phyloP scores from a whole-genome alignment of 768 basidiomycete species.

The Trametes punicea region DNA sequence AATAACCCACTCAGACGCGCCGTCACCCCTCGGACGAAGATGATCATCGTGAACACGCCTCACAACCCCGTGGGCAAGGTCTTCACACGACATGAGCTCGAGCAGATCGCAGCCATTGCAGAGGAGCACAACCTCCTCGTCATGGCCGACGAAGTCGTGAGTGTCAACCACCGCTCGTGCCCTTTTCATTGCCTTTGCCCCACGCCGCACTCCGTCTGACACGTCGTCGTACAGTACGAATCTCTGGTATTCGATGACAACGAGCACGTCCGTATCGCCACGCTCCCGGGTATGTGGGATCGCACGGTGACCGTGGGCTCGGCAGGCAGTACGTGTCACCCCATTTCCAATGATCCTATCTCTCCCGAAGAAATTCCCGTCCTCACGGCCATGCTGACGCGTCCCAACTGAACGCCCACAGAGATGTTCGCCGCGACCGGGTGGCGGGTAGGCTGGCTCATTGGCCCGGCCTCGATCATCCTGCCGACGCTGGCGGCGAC shows the following conservation, averaged over 20 bases:
- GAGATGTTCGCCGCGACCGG: slow-evolving; percentile 97
- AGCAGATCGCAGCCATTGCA: slow-evolving; percentile 81
- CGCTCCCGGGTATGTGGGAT: slow-evolving; percentile 98
- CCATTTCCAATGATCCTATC: no score
- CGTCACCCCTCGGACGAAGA: slow-evolving; percentile 86
- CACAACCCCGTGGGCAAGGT: slow-evolving; percentile 99
- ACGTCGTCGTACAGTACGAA: slow-evolving; percentile 65
- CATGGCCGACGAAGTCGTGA: slow-evolving; percentile 87
- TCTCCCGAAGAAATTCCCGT: neutral
- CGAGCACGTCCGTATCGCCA: slow-evolving; percentile 90
- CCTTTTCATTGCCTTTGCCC: neutral
- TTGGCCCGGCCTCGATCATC: slow-evolving; percentile 82
- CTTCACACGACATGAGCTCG: slow-evolving; percentile 79
- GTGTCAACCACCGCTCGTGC: neutral
- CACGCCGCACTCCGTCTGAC: neutral
- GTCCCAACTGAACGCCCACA: slow-evolving; percentile 30
- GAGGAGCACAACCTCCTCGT: slow-evolving; percentile 91
- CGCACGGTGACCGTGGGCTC: slow-evolving; percentile 94
- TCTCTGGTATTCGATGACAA: slow-evolving; percentile 84
- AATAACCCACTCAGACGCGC: slow-evolving; percentile 55
- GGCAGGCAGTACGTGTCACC: slow-evolving; percentile 70
- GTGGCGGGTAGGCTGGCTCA: slow-evolving; percentile 96
- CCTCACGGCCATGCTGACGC: neutral
- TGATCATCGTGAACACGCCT: slow-evolving; percentile 94
- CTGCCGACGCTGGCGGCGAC: slow-evolving; percentile 84